A percentile compares a stretch with the other conserved stretches of the same genome.
Evolutionary conservation across 164 flowering plant genomes (phyloP).

Genomic region (Paratinospora sagittata): DNA sequence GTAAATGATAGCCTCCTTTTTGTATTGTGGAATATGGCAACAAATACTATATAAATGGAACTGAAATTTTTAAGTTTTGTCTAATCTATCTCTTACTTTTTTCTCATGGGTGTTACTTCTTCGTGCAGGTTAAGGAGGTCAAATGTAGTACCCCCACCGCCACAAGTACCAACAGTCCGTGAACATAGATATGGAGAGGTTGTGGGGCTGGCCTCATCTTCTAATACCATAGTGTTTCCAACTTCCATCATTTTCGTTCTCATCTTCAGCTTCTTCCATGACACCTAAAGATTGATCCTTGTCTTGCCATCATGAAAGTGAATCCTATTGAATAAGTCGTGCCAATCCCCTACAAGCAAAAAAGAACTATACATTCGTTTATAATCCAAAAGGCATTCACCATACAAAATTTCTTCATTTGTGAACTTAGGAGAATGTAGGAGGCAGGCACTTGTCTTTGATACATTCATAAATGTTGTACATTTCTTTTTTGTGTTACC

Average conservation of each 20-base stretch:
- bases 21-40: not conserved
- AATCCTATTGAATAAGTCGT: not conserved
- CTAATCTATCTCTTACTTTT: not conserved
- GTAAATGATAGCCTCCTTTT: not conserved
- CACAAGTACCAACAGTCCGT: slow-evolving; percentile 9
- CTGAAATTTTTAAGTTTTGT: not conserved
- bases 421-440: slow-evolving; percentile 9
- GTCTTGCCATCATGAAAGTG: not conserved
- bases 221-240: slow-evolving; percentile 17
- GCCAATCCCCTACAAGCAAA: not conserved
- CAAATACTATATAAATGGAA: not conserved
- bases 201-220: slow-evolving; percentile 19
- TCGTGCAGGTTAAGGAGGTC: slow-evolving; percentile 22
- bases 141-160: slow-evolving; percentile 5
- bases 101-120: not conserved
- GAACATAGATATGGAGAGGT: slow-evolving; percentile 18
- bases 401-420: not conserved
- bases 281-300: not conserved
- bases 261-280: slow-evolving; percentile 15
- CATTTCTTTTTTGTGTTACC: not conserved
- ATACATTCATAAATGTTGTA: not conserved
- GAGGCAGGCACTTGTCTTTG: slow-evolving; percentile 1
- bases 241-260: slow-evolving; percentile 13
- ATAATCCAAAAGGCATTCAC: not conserved
- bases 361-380: not conserved